These are phyloP conservation scores for Globisporangium takayamanum DNA, from an alignment of 352 stramenopile species.

Conservation along the genomic window DNA sequence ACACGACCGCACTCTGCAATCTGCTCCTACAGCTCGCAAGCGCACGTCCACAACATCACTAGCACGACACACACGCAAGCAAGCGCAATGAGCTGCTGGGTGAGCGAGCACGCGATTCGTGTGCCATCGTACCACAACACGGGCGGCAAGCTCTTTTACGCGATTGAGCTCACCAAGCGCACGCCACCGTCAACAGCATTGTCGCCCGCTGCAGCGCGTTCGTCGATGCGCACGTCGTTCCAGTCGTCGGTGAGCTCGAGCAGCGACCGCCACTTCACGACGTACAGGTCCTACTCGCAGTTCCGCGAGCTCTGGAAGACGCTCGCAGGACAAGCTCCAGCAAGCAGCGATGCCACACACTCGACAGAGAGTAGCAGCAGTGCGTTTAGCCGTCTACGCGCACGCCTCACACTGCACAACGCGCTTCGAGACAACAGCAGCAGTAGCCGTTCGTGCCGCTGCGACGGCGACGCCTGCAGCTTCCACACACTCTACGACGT, in stretches of 20 bases:
- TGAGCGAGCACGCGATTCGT: slow-evolving; percentile 14
- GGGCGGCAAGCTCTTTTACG: slow-evolving; percentile 20
- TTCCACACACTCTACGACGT: slow-evolving; percentile 37
- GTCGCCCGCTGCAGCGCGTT: slow-evolving; percentile 19
- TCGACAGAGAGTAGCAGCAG: neutral
- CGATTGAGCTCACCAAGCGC: slow-evolving; percentile 17
- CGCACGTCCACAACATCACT: neutral
- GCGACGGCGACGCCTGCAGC: slow-evolving; percentile 27
- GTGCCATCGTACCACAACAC: slow-evolving; percentile 19
- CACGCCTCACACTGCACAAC: neutral
- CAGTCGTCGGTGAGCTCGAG: slow-evolving; percentile 12
- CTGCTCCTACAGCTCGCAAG: slow-evolving; percentile 1
- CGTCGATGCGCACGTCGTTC: slow-evolving; percentile 16
- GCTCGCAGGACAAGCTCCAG: slow-evolving; percentile 14
- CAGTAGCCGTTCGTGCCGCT: slow-evolving; percentile 23
- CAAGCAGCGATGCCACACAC: neutral
- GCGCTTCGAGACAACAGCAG: neutral
- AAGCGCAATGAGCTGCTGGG: slow-evolving; percentile 14
- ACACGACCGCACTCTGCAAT: slow-evolving; percentile 1
- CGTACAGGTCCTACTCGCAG: slow-evolving; percentile 42
- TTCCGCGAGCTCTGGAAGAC: slow-evolving; percentile 55
- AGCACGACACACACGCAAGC: neutral
- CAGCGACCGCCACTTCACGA: slow-evolving; percentile 21
- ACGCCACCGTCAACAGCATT: slow-evolving; percentile 2
- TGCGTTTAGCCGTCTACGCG: slow-evolving; percentile 8